Conservation (phyloP, 1,284 basidiomycete genomes). For the Ganoderma boninense region DNA sequence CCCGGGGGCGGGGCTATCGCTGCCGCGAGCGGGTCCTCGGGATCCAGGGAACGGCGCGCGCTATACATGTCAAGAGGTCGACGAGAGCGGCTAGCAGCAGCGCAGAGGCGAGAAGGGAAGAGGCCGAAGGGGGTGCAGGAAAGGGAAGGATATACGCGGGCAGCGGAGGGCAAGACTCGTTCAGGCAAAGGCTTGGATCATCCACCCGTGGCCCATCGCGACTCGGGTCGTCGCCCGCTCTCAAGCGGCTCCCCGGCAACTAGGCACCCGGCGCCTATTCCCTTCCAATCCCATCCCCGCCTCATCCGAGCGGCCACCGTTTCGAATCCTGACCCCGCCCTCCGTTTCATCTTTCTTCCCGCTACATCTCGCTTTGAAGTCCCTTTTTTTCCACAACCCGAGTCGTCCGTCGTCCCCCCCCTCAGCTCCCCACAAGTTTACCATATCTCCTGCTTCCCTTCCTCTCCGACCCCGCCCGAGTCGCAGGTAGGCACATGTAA, state of each 20-base stretch:
- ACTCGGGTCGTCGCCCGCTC: neutral
- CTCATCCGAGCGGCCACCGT: neutral
- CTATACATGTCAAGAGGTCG: constrained; percentile 17
- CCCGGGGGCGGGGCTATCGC: constrained; percentile 39
- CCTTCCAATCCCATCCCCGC: neutral
- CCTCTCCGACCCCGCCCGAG: no score
- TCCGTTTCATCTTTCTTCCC: neutral
- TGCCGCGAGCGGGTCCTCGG: constrained; percentile 40
- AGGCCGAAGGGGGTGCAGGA: neutral
- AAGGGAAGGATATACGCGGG: neutral
- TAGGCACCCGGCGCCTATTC: neutral
- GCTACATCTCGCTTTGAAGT: neutral
- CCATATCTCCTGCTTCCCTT: neutral
- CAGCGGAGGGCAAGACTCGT: neutral
- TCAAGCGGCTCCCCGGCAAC: neutral
- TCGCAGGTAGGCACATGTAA: neutral
- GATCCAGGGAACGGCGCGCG: constrained; percentile 24
- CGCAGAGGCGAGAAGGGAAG: neutral
- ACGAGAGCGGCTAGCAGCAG: neutral
- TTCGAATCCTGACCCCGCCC: neutral
- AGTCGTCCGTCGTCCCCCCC: neutral
- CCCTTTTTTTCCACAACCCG: neutral
- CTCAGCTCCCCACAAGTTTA: no score
- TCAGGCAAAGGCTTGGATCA: neutral
- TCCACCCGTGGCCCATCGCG: neutral